Evolutionary conservation across 2,329 filamentous ascomycete genomes (phyloP).

Genomic region (Saccharata proteae): DNA sequence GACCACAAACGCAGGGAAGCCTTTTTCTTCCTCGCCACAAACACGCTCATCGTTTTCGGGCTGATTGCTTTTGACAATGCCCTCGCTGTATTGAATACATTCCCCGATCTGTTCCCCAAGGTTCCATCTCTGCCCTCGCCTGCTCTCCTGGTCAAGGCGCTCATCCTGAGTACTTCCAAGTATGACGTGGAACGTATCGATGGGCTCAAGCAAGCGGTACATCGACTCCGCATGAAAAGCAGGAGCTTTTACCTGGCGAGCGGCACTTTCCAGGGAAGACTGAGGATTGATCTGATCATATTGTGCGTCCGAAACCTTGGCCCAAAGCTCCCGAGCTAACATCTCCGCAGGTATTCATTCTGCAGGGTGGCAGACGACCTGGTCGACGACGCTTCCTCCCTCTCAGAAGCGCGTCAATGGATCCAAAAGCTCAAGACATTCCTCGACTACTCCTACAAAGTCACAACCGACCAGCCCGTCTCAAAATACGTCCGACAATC

Average conservation of each 20-base stretch:
- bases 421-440: constrained; percentile 46
- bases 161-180: constrained; percentile 34
- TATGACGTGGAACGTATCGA: constrained; percentile 48
- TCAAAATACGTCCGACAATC: constrained; percentile 30
- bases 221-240: constrained; percentile 50
- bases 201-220: constrained; percentile 48
- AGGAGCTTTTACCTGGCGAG: constrained; percentile 64
- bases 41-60: constrained; percentile 57
- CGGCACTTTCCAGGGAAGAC: constrained; percentile 52
- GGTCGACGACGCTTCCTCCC: constrained; percentile 49
- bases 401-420: constrained; percentile 44
- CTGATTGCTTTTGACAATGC: constrained; percentile 58
- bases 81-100: constrained; percentile 51
- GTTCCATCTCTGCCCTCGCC: constrained; percentile 40
- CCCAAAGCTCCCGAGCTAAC: constrained; percentile 8
- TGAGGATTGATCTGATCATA: constrained; percentile 56
- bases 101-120: constrained; percentile 44
- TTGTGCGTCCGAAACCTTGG: constrained; percentile 32
- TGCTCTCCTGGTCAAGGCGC: constrained; percentile 38
- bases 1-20: constrained; percentile 44
- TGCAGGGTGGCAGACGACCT: constrained; percentile 64
- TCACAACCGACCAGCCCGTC: constrained; percentile 14
- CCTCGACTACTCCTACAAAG: constrained; percentile 41
- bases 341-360: constrained; percentile 50
- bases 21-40: constrained; percentile 60